Percentiles rank a stretch among this genome's conserved stretches.
These are phyloP conservation scores for Trametes sp. DNA, from an alignment of 1,284 basidiomycete species.

Conservation along the genomic window DNA sequence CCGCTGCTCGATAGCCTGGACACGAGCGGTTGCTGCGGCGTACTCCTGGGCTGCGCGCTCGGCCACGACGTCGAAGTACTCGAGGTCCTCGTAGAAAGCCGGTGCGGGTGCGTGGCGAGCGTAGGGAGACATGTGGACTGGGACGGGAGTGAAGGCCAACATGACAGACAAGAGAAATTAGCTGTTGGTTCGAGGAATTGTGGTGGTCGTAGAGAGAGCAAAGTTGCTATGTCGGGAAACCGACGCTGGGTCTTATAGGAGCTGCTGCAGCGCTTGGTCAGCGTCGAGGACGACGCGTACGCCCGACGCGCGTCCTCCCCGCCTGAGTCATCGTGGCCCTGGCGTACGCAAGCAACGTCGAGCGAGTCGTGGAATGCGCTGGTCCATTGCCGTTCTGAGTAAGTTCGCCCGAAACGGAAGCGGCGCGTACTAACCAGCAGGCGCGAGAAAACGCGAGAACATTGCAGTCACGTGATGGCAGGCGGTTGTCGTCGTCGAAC, in stretches of 20 bases:
- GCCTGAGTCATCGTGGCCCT: conserved; percentile 26
- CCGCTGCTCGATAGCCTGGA: conserved; percentile 24
- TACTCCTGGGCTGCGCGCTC: conserved; percentile 30
- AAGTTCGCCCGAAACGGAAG: conserved; percentile 4
- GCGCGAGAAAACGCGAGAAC: conserved; percentile 22
- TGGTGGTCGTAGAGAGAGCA: conserved; percentile 3
- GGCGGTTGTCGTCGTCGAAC: too few relatives aligned
- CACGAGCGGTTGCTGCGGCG: conserved; percentile 29
- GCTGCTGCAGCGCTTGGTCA: conserved; percentile 15
- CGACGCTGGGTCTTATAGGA: conserved; percentile 19
- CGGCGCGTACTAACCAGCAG: background rate
- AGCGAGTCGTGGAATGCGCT: conserved; percentile 22
- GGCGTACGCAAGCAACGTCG: conserved; percentile 8
- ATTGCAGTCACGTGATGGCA: conserved; percentile 17
- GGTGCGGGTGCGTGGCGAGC: conserved; percentile 3
- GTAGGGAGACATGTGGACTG: conserved; percentile 9
- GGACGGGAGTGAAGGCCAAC: conserved; percentile 32
- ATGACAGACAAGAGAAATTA: conserved; percentile 19
- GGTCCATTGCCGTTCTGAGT: conserved; percentile 10
- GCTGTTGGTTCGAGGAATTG: conserved; percentile 1
- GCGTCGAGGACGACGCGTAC: conserved; percentile 21
- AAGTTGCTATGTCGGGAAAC: background rate
- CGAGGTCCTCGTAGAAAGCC: conserved; percentile 13
- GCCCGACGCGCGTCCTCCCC: conserved; percentile 26
- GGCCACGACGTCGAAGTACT: conserved; percentile 27